These are phyloP conservation scores for Monosporascus sp. DNA, from an alignment of 2,329 filamentous ascomycete genomes.

Conservation along the genomic window DNA sequence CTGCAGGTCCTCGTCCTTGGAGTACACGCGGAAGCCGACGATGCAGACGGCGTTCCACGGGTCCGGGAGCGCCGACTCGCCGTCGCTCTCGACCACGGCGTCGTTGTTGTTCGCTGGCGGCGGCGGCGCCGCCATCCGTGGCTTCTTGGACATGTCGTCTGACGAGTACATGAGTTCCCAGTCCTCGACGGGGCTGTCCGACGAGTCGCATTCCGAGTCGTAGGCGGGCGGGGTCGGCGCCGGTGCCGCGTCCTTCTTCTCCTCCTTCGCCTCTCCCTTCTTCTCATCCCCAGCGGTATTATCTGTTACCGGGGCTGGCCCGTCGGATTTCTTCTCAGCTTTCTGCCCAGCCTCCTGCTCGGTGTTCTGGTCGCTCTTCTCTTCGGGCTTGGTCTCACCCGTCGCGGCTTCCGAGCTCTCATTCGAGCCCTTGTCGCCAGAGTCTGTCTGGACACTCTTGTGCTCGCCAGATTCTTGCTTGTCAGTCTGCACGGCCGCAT, in stretches of 20 bases:
- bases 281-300: background rate
- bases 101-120: constrained; percentile 18
- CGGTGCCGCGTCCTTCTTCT: constrained; percentile 12
- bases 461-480: constrained; percentile 17
- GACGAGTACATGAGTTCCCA: constrained; percentile 55
- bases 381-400: background rate
- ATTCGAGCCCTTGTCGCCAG: constrained; percentile 9
- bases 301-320: background rate
- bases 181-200: constrained; percentile 54
- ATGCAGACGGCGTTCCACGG: constrained; percentile 39
- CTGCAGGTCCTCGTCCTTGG: constrained; percentile 44
- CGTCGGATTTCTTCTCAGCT: background rate
- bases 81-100: constrained; percentile 27
- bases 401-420: constrained; percentile 7
- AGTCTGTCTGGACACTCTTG: constrained; percentile 20
- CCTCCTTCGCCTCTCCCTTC: constrained; percentile 5
- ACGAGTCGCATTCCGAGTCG: constrained; percentile 49
- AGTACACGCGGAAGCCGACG: constrained; percentile 36
- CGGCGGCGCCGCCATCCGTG: constrained; percentile 30
- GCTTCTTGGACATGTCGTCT: constrained; percentile 52
- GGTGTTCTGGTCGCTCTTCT: background rate
- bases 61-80: constrained; percentile 35
- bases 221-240: constrained; percentile 21
- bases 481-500: constrained; percentile 27
- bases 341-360: background rate